Conservation (phyloP, 352 stramenopile genomes). For the Phytophthora boehmeriae region DNA sequence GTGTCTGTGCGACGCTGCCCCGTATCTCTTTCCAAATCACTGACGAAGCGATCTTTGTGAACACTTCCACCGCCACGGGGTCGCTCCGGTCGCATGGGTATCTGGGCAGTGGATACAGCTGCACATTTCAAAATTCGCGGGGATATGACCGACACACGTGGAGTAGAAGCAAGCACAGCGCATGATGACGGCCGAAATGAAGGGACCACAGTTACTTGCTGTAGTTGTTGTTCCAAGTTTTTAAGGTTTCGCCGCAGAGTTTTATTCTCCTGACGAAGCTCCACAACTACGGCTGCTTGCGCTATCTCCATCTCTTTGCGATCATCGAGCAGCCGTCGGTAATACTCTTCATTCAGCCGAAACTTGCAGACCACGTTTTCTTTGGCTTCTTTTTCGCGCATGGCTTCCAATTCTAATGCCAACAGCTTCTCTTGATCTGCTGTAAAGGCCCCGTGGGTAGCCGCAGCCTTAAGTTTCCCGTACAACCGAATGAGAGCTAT, state of each 20-base stretch:
- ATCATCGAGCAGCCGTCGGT: conserved; percentile 50
- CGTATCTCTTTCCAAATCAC: conserved; percentile 69
- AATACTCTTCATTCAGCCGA: conserved; percentile 51
- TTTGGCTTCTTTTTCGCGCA: conserved; percentile 30
- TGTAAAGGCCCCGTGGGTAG: conserved; percentile 37
- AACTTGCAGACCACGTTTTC: conserved; percentile 44
- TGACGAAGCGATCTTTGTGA: conserved; percentile 82
- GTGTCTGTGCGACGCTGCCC: conserved; percentile 56
- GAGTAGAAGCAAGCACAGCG: conserved; percentile 9
- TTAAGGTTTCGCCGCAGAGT: conserved; percentile 46
- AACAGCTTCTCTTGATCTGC: conserved; percentile 40
- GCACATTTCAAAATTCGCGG: conserved; percentile 31
- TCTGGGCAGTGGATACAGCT: conserved; percentile 25
- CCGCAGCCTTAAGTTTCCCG: conserved; percentile 33
- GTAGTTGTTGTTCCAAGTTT: conserved; percentile 39
- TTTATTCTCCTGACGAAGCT: conserved; percentile 45
- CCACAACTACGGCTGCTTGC: conserved; percentile 39
- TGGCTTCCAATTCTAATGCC: conserved; percentile 51
- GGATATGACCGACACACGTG: conserved; percentile 11
- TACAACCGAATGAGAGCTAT: conserved; percentile 31
- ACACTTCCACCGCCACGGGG: conserved; percentile 46
- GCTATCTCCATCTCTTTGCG: conserved; percentile 58
- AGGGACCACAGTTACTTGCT: conserved; percentile 8
- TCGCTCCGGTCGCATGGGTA: conserved; percentile 62
- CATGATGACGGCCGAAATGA: conserved; percentile 23